Evolutionary conservation across 768 basidiomycete species (phyloP), one percentile per base, ranked within the genome.

Genomic region (Phanerodontia chrysosporium): DNA sequence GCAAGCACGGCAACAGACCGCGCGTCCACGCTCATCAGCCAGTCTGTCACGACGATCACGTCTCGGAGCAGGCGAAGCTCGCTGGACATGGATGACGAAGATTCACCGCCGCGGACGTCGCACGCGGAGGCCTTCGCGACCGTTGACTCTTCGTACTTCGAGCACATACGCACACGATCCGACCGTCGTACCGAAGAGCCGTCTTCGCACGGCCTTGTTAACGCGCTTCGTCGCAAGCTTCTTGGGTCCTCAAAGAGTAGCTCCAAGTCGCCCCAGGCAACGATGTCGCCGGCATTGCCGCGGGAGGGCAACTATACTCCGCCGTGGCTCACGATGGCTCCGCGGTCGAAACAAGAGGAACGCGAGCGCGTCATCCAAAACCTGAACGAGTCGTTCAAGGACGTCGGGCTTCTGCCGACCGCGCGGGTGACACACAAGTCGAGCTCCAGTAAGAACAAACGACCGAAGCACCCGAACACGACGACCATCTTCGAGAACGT

Each of bases 391-490:
- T 90, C 89, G 2, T 92, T 93, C 75, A 84, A 85, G 70, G 89
- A 88, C 55, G 90, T 92, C 25, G 90, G 90, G 3, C 69, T 93
- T 16, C 70, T 92, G 18, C 89, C 90, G 18, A 80, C 85, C n/a
- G 65, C 61, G 57, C 61, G 64, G 45, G 51, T 64, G 4, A 64
- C 60, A 21, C 59, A 65, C 49, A 60, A 49, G 24, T 64, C 64
- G 29, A 62, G 64, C 54, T 64, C 63, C 45, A 66, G 62, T 44
- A 65, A 65, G 49, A 64, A 59, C 49, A 64, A 57, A 51, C 63
- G 63, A 35, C 55, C 57, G 24, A 67, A 61, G 57, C 60, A 60
- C 55, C 45, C 46, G 25, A 53, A 58, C 18, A 54, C 58, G 45
- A 56, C 51, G 14, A 66, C 64, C 45, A 66, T 70, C 45, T 68